These are phyloP conservation scores for Lachnellula arida DNA, from an alignment of 2,329 filamentous ascomycete species.

Conservation along the genomic window DNA sequence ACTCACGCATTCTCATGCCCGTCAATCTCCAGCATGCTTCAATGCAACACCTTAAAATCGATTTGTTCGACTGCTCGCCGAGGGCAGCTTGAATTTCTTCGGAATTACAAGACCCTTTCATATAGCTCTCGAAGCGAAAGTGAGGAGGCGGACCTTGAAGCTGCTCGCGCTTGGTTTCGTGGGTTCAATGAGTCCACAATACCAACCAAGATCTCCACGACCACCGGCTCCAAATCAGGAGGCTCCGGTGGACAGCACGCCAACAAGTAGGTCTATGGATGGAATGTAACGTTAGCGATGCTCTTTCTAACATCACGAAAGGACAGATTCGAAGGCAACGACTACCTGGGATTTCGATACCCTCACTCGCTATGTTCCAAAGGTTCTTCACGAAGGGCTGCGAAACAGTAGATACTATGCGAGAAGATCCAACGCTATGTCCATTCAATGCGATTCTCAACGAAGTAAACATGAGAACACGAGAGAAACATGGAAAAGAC, in stretches of 20 bases:
- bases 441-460: slow-evolving; percentile 28
- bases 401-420: slow-evolving; percentile 27
- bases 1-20: neutral
- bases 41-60: slow-evolving; percentile 7
- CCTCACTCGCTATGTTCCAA: slow-evolving; percentile 23
- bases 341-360: slow-evolving; percentile 27
- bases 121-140: slow-evolving; percentile 9
- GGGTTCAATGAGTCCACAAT: slow-evolving; percentile 24
- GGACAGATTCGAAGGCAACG: slow-evolving; percentile 32
- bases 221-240: slow-evolving; percentile 24
- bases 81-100: slow-evolving; percentile 4
- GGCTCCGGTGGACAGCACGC: slow-evolving; percentile 33
- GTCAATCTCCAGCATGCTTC: slow-evolving; percentile 3
- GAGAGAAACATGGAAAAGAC: slow-evolving; percentile 24
- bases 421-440: slow-evolving; percentile 25
- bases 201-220: slow-evolving; percentile 24
- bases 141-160: slow-evolving; percentile 23
- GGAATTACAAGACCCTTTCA: slow-evolving; percentile 19
- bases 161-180: slow-evolving; percentile 28
- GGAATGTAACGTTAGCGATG: neutral
- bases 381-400: slow-evolving; percentile 24
- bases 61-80: slow-evolving; percentile 4
- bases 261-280: slow-evolving; percentile 29
- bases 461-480: slow-evolving; percentile 27
- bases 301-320: slow-evolving; percentile 12